Evolutionary conservation across 192 early-diverging fungal species (phyloP).

Genomic region (Backusella sp.): DNA sequence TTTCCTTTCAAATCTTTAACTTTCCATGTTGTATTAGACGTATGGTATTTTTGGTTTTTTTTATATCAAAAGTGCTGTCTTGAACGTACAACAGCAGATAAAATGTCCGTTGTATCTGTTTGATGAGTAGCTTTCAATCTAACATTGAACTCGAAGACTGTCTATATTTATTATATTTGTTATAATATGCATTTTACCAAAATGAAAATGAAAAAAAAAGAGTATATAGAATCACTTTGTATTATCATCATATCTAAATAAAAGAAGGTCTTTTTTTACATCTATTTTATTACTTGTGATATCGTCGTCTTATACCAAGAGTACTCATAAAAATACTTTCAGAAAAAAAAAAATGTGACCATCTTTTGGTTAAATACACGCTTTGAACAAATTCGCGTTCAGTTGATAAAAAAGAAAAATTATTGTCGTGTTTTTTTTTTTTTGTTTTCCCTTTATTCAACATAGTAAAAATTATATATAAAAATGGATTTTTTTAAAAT

Average conservation of each 20-base stretch:
- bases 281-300: too few species aligned
- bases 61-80: not conserved
- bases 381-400: not conserved
- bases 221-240: too few species aligned
- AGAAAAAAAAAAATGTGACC: not conserved
- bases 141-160: slow-evolving; percentile 17
- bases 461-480: not conserved
- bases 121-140: slow-evolving; percentile 21
- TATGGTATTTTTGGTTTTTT: not conserved
- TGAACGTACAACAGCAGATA: not conserved
- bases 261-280: too few species aligned
- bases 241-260: too few species aligned
- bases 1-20: slow-evolving; percentile 1
- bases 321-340: too few species aligned
- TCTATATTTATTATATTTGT: not conserved
- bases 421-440: not conserved
- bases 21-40: not conserved
- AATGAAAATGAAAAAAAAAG: slow-evolving; percentile 20
- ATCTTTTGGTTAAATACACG: not conserved
- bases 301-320: too few species aligned
- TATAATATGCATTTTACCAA: not conserved
- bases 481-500: slow-evolving; percentile 4
- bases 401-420: not conserved
- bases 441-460: not conserved
- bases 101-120: slow-evolving; percentile 20